These are phyloP conservation scores for Candida qinlingensis DNA, from an alignment of 805 yeast genomes.

Conservation along the genomic window DNA sequence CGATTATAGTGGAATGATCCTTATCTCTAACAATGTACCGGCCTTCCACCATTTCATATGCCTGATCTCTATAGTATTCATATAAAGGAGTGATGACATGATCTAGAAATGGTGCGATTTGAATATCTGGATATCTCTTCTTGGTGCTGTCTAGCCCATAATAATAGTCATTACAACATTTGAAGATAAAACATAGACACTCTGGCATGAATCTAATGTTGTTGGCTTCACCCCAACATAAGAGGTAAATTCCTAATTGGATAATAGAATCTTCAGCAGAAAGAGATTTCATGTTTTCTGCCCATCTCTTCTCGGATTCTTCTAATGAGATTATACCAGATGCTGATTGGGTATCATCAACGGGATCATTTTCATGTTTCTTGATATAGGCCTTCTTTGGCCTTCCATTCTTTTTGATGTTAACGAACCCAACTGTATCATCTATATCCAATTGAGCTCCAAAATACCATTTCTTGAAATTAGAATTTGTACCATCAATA, in stretches of 20 bases:
- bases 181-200: conserved; percentile 77
- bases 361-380: conserved; percentile 1
- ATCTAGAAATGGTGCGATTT: conserved; percentile 46
- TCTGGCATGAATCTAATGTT: conserved; percentile 86
- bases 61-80: conserved; percentile 49
- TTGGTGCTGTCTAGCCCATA: conserved; percentile 39
- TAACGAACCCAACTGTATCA: conserved; percentile 38
- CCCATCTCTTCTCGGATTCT: conserved; percentile 48
- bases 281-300: conserved; percentile 41
- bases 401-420: conserved; percentile 24
- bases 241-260: conserved; percentile 64
- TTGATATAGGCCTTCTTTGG: conserved; percentile 14
- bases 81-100: conserved; percentile 74
- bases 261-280: conserved; percentile 49
- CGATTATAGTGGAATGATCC: conserved; percentile 67
- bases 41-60: conserved; percentile 41
- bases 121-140: conserved; percentile 25
- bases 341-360: neutral
- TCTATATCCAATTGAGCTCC: conserved; percentile 65
- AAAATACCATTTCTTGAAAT: conserved; percentile 72
- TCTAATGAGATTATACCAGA: conserved; percentile 25
- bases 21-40: conserved; percentile 43
- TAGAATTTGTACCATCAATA: conserved; percentile 65
- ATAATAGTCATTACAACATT: conserved; percentile 69
- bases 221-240: conserved; percentile 90